Percentiles rank a stretch among this genome's conserved stretches.
Conservation (phyloP, 2,329 filamentous ascomycete genomes). For the Pezicula radicicola region DNA sequence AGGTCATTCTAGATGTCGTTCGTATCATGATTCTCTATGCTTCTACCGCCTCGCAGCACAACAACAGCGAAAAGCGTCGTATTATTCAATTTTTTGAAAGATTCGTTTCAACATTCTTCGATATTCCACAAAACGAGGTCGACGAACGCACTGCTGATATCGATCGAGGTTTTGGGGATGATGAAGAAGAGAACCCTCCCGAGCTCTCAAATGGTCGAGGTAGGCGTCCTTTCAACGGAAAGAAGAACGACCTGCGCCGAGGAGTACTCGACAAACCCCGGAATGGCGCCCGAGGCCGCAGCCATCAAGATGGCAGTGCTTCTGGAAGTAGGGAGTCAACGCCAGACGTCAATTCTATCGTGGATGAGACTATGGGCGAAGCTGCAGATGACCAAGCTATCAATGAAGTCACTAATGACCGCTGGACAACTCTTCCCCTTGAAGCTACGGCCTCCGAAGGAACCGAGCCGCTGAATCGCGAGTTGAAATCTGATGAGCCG, state of each 20-base stretch:
- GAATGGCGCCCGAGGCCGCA: slow-evolving; percentile 66
- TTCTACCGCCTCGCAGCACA: slow-evolving; percentile 66
- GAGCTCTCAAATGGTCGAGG: slow-evolving; percentile 67
- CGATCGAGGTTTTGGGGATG: slow-evolving; percentile 68
- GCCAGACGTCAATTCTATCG: slow-evolving; percentile 74
- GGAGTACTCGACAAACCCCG: slow-evolving; percentile 79
- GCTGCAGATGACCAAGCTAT: slow-evolving; percentile 53
- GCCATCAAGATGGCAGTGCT: slow-evolving; percentile 77
- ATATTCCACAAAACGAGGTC: slow-evolving; percentile 67
- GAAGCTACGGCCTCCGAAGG: slow-evolving; percentile 50
- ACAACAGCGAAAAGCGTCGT: slow-evolving; percentile 69
- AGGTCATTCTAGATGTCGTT: slow-evolving; percentile 61
- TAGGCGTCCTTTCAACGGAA: slow-evolving; percentile 60
- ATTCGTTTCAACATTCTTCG: slow-evolving; percentile 75
- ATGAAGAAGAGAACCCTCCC: slow-evolving; percentile 74
- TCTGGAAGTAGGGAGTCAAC: slow-evolving; percentile 85
- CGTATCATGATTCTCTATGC: slow-evolving; percentile 64
- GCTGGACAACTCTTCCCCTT: slow-evolving; percentile 59
- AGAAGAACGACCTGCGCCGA: slow-evolving; percentile 77
- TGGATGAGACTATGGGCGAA: slow-evolving; percentile 72
- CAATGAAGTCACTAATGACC: slow-evolving; percentile 61
- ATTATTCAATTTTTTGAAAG: slow-evolving; percentile 73
- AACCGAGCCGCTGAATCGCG: slow-evolving; percentile 56
- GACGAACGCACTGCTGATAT: slow-evolving; percentile 65
- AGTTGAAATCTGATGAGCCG: slow-evolving; percentile 72